Conservation (phyloP, 2,329 filamentous ascomycete genomes). For the Fusarium neocosmosporiellum region DNA sequence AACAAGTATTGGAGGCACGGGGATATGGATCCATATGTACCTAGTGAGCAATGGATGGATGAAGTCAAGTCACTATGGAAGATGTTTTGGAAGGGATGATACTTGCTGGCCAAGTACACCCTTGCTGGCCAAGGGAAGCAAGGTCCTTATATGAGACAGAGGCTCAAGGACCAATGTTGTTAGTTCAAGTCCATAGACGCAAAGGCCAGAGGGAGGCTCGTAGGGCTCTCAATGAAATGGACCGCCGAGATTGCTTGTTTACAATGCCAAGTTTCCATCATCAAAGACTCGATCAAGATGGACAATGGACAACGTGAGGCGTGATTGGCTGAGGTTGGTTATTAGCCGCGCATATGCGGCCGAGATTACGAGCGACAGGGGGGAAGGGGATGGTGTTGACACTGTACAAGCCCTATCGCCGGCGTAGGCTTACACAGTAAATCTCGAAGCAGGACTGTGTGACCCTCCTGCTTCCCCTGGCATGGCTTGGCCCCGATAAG, state of each 20-base stretch:
- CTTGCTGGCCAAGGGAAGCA: not conserved
- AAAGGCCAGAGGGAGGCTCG: constrained; percentile 8
- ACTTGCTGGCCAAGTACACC: not conserved
- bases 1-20: constrained; percentile 1
- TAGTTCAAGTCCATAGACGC: constrained; percentile 5
- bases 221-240: constrained; percentile 8
- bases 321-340: constrained; percentile 37
- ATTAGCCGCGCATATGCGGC: constrained; percentile 44
- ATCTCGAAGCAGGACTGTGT: constrained; percentile 5
- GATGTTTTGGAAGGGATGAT: not conserved
- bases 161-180: constrained; percentile 8
- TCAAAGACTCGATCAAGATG: not conserved
- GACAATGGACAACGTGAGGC: not conserved
- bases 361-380: constrained; percentile 43
- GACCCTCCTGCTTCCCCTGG: constrained; percentile 25
- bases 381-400: not conserved
- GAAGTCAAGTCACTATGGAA: constrained; percentile 18
- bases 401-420: constrained; percentile 23
- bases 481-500: constrained; percentile 43
- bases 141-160: constrained; percentile 19
- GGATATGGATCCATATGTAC: constrained; percentile 11
- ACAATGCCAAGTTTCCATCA: not conserved
- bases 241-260: constrained; percentile 33
- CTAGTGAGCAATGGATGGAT: constrained; percentile 8
- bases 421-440: constrained; percentile 23